Percentiles rank a stretch among this genome's conserved stretches.
phyloP scores from a whole-genome alignment of 257 asterid genomes.

The Scutellaria minor region DNA sequence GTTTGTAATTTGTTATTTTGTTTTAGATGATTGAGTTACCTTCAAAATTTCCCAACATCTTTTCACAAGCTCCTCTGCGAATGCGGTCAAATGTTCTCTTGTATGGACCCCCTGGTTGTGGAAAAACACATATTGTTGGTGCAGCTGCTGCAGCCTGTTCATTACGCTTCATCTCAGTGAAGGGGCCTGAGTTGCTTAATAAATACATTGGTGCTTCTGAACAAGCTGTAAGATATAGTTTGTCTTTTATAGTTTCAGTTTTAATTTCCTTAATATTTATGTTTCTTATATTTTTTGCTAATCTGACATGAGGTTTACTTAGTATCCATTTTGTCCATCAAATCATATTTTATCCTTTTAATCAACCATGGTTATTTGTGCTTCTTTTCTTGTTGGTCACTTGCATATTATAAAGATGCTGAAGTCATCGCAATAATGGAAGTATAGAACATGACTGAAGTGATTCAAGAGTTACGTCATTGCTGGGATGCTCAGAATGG shows the following conservation, averaged over 20 bases:
- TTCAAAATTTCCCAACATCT: conserved; percentile 81
- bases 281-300: neutral
- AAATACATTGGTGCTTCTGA: conserved; percentile 99
- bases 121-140: conserved; percentile 96
- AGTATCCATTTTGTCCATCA: neutral
- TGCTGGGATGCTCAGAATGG: neutral
- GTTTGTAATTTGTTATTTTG: conserved; percentile 27
- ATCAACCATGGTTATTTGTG: neutral
- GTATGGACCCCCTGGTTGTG: conserved; percentile 99
- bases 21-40: conserved; percentile 92
- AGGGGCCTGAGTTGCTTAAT: conserved; percentile 97
- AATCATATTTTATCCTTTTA: conserved; percentile 1
- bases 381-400: neutral
- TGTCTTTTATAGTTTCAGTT: conserved; percentile 19
- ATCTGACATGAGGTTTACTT: neutral
- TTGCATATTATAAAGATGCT: neutral
- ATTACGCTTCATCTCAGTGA: conserved; percentile 89
- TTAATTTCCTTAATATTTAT: conserved; percentile 14
- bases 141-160: conserved; percentile 99
- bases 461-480: neutral
- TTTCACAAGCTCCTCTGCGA: conserved; percentile 89
- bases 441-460: conserved; percentile 24
- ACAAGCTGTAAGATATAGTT: conserved; percentile 80
- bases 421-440: neutral
- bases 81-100: conserved; percentile 95